A percentile compares a stretch with the other conserved stretches of the same genome.
Evolutionary conservation across 2,329 filamentous ascomycete genomes (phyloP).

Genomic region (Karstenula rhodostoma): DNA sequence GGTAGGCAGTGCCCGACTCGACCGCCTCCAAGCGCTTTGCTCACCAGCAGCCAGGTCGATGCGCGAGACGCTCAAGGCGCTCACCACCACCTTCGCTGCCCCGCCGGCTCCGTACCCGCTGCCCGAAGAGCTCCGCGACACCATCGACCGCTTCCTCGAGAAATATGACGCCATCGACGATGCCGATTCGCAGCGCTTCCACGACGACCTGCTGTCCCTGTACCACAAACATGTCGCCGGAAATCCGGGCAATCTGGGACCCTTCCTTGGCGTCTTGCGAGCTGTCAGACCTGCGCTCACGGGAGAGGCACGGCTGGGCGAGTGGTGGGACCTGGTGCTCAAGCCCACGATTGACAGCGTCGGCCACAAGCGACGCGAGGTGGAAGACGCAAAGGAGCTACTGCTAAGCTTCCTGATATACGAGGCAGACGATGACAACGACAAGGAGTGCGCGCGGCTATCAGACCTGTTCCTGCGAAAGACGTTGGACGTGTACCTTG

Average conservation of each 20-base stretch:
- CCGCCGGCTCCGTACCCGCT: constrained; percentile 62
- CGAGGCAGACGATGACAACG: constrained; percentile 65
- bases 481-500: constrained; percentile 55
- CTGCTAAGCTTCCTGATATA: constrained; percentile 70
- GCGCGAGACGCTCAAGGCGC: constrained; percentile 58
- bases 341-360: constrained; percentile 65
- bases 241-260: constrained; percentile 64
- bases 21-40: neutral
- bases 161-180: constrained; percentile 75
- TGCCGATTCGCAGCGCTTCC: constrained; percentile 71
- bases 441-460: constrained; percentile 53
- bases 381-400: constrained; percentile 71
- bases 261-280: constrained; percentile 74
- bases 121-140: constrained; percentile 68
- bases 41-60: constrained; percentile 52
- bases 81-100: constrained; percentile 55
- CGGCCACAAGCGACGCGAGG: constrained; percentile 68
- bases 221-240: constrained; percentile 71
- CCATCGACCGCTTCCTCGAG: constrained; percentile 72
- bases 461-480: constrained; percentile 65
- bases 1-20: constrained; percentile 24
- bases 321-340: constrained; percentile 75
- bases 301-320: constrained; percentile 67
- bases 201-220: constrained; percentile 74
- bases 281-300: constrained; percentile 70